phyloP scores from a whole-genome alignment of 164 flowering plant species.

The Kalanchoe fedtschenkoi region DNA sequence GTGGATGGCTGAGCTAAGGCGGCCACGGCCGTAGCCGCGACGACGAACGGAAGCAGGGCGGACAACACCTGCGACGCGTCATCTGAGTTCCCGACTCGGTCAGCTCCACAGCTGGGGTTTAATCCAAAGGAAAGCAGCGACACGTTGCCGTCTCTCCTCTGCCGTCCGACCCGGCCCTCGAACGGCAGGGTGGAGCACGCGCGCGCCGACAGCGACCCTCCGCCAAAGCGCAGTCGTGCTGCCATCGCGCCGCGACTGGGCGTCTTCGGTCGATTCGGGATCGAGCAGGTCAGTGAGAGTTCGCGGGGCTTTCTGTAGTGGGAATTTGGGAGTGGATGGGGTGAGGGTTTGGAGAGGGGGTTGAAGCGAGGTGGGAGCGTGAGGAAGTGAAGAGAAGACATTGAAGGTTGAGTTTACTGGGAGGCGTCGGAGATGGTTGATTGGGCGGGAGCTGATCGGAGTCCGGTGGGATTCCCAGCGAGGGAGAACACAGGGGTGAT shows the following conservation, averaged over 20 bases:
- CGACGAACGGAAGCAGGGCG: constrained; percentile 81
- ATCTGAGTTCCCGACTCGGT: constrained; percentile 10
- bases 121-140: constrained; percentile 43
- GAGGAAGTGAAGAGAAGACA: neutral
- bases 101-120: constrained; percentile 13
- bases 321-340: neutral
- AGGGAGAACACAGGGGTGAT: neutral
- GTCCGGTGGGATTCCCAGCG: neutral
- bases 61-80: constrained; percentile 51
- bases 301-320: neutral
- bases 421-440: too few relatives aligned
- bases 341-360: neutral
- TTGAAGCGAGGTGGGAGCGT: constrained; percentile 1
- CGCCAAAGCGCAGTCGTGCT: constrained; percentile 1
- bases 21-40: constrained; percentile 71
- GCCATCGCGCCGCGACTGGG: neutral
- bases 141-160: constrained; percentile 46
- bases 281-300: neutral
- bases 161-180: constrained; percentile 53
- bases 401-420: neutral
- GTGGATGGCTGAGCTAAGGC: constrained; percentile 70
- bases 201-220: constrained; percentile 14
- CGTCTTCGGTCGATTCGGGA: neutral
- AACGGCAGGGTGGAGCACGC: constrained; percentile 47
- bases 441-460: neutral